Percentiles rank a stretch among this genome's conserved stretches.
Evolutionary conservation across 2,329 filamentous ascomycete species (phyloP).

Genomic region (Penicillium brevicompactum): DNA sequence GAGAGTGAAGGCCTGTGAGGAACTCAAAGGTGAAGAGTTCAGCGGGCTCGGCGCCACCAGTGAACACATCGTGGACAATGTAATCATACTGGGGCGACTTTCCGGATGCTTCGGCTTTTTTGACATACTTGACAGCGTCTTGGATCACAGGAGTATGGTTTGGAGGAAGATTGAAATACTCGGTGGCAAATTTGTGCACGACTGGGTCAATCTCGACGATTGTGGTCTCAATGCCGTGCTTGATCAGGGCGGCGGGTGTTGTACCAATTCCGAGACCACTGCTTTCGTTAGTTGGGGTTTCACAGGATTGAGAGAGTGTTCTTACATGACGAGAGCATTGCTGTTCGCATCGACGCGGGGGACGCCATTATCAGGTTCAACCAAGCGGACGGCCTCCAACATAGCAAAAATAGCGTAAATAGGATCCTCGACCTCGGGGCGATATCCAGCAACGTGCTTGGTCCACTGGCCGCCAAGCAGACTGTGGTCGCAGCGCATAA

Average conservation of each 20-base stretch:
- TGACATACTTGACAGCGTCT: slow-evolving; percentile 74
- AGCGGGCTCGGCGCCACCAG: slow-evolving; percentile 88
- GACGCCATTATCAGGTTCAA: slow-evolving; percentile 57
- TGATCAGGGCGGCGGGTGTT: slow-evolving; percentile 80
- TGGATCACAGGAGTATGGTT: slow-evolving; percentile 80
- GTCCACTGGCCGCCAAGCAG: slow-evolving; percentile 92
- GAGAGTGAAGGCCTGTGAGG: slow-evolving; percentile 66
- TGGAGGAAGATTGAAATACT: slow-evolving; percentile 77
- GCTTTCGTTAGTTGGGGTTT: slow-evolving; percentile 8
- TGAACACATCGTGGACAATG: slow-evolving; percentile 97
- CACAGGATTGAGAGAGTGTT: slow-evolving; percentile 9
- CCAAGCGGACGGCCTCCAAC: slow-evolving; percentile 84
- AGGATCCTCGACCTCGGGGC: slow-evolving; percentile 70
- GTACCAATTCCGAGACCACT: slow-evolving; percentile 92
- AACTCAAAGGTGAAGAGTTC: slow-evolving; percentile 87
- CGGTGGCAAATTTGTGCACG: slow-evolving; percentile 78
- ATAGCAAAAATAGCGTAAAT: slow-evolving; percentile 97
- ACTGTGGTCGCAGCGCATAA: slow-evolving; percentile 92
- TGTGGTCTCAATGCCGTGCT: slow-evolving; percentile 87
- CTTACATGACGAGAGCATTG: slow-evolving; percentile 82
- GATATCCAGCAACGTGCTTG: slow-evolving; percentile 50
- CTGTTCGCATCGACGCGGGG: slow-evolving; percentile 62
- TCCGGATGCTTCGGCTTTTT: slow-evolving; percentile 47
- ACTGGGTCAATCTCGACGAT: slow-evolving; percentile 93
- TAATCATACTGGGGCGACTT: slow-evolving; percentile 68